phyloP scores from a whole-genome alignment of 805 yeast species.

The Wickerhamiella parazyma region DNA sequence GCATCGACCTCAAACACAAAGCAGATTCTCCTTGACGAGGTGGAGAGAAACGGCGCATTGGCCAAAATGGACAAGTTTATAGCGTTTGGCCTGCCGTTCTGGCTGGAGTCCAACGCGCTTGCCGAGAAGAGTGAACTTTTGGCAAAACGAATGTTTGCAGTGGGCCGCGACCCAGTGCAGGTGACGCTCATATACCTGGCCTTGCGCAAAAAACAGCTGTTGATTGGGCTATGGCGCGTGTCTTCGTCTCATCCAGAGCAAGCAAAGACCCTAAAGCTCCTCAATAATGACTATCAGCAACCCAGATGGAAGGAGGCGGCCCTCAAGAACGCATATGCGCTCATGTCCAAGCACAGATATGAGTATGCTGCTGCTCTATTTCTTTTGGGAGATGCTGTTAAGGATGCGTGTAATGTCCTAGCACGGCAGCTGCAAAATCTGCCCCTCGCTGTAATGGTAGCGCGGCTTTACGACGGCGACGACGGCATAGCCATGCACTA shows the following conservation, averaged over 20 bases:
- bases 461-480: conserved; percentile 61
- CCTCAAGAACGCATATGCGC: conserved; percentile 78
- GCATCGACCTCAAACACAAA: conserved; percentile 75
- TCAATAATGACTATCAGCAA: conserved; percentile 60
- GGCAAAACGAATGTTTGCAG: conserved; percentile 59
- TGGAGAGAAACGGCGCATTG: conserved; percentile 25
- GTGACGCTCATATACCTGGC: conserved; percentile 71
- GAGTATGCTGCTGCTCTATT: conserved; percentile 84
- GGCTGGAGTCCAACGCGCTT: conserved; percentile 43
- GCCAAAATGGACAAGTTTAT: conserved; percentile 25
- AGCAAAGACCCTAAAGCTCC: conserved; percentile 63
- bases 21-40: conserved; percentile 43
- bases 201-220: conserved; percentile 56
- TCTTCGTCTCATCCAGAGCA: conserved; percentile 65
- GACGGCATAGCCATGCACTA: conserved; percentile 36
- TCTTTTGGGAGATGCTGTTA: conserved; percentile 57
- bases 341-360: conserved; percentile 76
- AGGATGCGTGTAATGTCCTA: conserved; percentile 66
- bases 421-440: conserved; percentile 53
- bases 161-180: conserved; percentile 53
- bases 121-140: conserved; percentile 45
- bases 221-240: conserved; percentile 75
- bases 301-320: conserved; percentile 83
- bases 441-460: conserved; percentile 65
- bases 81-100: conserved; percentile 53